Conservation (phyloP, 1,284 basidiomycete species). For the Trichosporon sp. region DNA sequence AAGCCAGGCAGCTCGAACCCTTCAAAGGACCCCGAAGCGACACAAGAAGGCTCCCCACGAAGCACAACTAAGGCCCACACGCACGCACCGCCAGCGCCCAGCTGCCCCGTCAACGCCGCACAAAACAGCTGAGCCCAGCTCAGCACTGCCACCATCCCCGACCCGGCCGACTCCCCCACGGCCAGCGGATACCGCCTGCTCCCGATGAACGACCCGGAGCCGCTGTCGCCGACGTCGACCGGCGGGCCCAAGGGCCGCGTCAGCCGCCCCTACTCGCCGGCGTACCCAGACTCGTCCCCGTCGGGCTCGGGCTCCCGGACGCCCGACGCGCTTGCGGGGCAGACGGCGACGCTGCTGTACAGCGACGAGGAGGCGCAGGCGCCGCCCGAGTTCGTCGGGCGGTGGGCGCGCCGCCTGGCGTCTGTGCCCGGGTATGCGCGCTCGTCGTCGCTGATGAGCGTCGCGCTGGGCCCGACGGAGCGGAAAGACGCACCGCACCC, state of each 20-base stretch:
- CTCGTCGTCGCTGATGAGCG: not conserved
- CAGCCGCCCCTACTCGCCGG: not conserved
- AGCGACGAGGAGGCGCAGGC: not conserved
- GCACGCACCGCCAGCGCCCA: too few relatives aligned
- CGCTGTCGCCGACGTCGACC: not conserved
- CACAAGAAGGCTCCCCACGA: too few relatives aligned
- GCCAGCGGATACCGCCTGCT: not conserved
- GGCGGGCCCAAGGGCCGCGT: not conserved
- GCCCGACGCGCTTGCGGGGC: not conserved
- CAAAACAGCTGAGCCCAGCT: not conserved
- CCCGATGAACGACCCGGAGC: not conserved
- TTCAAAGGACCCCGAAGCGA: not conserved
- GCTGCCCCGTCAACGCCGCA: not conserved
- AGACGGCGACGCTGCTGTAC: not conserved
- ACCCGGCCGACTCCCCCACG: not conserved
- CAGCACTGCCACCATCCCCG: not conserved
- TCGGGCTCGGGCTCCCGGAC: not conserved
- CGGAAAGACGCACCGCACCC: not conserved
- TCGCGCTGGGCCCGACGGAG: constrained; percentile 13
- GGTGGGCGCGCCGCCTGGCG: not conserved
- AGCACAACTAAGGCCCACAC: too few relatives aligned
- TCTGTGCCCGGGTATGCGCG: not conserved
- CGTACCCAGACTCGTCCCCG: not conserved
- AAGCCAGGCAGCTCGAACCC: too few relatives aligned
- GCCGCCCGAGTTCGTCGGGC: not conserved